These are phyloP conservation scores for Ascochyta rabiei DNA, from an alignment of 2,329 filamentous ascomycete genomes.

Conservation along the genomic window DNA sequence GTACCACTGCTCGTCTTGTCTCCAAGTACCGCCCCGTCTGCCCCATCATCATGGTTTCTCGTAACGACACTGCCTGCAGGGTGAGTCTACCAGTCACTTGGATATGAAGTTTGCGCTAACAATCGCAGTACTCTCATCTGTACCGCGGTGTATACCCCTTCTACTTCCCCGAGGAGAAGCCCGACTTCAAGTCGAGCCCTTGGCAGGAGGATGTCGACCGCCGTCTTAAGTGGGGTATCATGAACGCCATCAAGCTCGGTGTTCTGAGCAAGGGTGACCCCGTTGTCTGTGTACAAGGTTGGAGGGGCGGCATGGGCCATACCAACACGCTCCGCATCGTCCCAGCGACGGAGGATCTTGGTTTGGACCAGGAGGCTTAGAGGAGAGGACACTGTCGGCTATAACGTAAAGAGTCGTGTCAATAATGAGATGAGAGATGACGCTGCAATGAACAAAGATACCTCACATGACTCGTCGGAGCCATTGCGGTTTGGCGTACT, in stretches of 20 bases:
- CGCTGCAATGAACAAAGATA: constrained; percentile 19
- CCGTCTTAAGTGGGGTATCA: constrained; percentile 96
- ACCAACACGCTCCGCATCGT: constrained; percentile 75
- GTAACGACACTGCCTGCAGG: constrained; percentile 80
- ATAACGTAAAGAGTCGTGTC: constrained; percentile 19
- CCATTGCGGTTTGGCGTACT: constrained; percentile 31
- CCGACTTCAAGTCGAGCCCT: constrained; percentile 88
- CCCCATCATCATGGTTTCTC: constrained; percentile 99
- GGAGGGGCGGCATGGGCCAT: constrained; percentile 90
- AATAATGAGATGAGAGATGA: constrained; percentile 17
- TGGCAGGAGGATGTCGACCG: constrained; percentile 99
- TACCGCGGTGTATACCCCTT: constrained; percentile 99
- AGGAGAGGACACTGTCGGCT: constrained; percentile 14
- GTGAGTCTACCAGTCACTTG: constrained; percentile 49
- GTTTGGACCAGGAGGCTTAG: constrained; percentile 55
- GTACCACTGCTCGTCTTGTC: constrained; percentile 89
- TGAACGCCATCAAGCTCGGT: constrained; percentile 81
- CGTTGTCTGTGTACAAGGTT: constrained; percentile 85
- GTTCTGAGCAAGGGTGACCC: constrained; percentile 74
- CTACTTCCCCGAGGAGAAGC: constrained; percentile 90
- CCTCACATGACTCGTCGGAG: constrained; percentile 32
- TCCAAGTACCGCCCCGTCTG: constrained; percentile 99
- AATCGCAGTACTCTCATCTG: constrained; percentile 76
- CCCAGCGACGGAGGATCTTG: constrained; percentile 57
- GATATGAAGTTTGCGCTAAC: constrained; percentile 20